phyloP scores from a whole-genome alignment of 2,329 filamentous ascomycete species.

The Monosporascus ibericus region DNA sequence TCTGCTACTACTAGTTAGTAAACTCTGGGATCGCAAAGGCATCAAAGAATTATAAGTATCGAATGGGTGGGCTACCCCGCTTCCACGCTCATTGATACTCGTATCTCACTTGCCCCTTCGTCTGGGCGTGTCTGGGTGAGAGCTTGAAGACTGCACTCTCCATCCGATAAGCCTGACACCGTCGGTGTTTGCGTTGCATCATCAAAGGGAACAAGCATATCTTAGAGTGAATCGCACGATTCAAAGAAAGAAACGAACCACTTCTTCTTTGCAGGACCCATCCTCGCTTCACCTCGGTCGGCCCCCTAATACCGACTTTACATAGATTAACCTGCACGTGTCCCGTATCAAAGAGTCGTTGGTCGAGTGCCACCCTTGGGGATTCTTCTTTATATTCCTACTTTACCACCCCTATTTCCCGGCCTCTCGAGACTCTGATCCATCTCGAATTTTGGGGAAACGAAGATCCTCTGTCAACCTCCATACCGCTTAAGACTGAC shows the following conservation, averaged over 20 bases:
- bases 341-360: background rate
- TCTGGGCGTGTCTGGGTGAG: background rate
- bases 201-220: background rate
- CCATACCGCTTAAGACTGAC: background rate
- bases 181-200: background rate
- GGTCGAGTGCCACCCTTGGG: background rate
- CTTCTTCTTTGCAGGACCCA: background rate
- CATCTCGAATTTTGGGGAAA: background rate
- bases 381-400: background rate
- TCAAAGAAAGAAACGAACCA: background rate
- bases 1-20: no score
- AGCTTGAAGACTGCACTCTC: background rate
- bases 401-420: background rate
- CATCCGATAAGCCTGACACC: background rate
- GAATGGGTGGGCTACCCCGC: no score
- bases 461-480: background rate
- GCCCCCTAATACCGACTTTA: background rate
- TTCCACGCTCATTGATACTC: no score
- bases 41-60: no score
- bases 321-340: background rate
- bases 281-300: background rate
- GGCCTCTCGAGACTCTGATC: background rate
- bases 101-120: no score
- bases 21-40: no score
- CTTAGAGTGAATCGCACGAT: background rate